Evolutionary conservation across 2,329 filamentous ascomycete genomes (phyloP).

Genomic region (Phialophora macrospora): DNA sequence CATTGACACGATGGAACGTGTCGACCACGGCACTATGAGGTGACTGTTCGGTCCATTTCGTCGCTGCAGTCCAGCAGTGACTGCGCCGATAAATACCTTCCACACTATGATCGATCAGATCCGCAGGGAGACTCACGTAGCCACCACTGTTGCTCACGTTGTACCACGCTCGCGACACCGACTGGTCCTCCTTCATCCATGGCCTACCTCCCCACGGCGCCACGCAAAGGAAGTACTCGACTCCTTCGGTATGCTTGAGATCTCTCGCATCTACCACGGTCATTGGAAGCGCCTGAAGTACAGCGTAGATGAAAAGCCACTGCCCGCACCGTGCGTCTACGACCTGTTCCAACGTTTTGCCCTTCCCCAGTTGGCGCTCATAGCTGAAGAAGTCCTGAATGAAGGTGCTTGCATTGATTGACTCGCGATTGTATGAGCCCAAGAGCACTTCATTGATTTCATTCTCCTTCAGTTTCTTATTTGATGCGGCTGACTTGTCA

Average conservation of each 20-base stretch:
- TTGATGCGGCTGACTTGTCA: conserved; percentile 76
- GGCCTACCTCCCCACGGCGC: conserved; percentile 55
- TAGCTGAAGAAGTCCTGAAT: conserved; percentile 56
- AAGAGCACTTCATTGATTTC: conserved; percentile 78
- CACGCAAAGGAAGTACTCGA: conserved; percentile 58
- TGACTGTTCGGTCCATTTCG: conserved; percentile 62
- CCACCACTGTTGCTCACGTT: conserved; percentile 65
- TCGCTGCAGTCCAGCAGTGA: conserved; percentile 70
- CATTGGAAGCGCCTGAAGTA: conserved; percentile 56
- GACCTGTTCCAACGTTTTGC: conserved; percentile 53
- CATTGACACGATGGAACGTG: conserved; percentile 13
- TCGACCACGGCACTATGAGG: conserved; percentile 41
- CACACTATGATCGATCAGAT: conserved; percentile 68
- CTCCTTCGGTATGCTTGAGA: conserved; percentile 51
- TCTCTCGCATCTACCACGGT: conserved; percentile 56
- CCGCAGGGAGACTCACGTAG: conserved; percentile 65
- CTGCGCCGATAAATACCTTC: conserved; percentile 71
- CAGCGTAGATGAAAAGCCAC: conserved; percentile 58
- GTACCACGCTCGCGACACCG: conserved; percentile 54
- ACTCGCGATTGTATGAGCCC: conserved; percentile 79
- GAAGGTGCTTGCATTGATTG: conserved; percentile 56
- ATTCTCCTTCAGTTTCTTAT: conserved; percentile 74
- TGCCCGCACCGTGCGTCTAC: conserved; percentile 55
- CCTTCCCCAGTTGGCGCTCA: conserved; percentile 51
- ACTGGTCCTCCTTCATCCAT: conserved; percentile 54